phyloP scores from a whole-genome alignment of 2,329 filamentous ascomycete species.

The Fusarium veterinarium region DNA sequence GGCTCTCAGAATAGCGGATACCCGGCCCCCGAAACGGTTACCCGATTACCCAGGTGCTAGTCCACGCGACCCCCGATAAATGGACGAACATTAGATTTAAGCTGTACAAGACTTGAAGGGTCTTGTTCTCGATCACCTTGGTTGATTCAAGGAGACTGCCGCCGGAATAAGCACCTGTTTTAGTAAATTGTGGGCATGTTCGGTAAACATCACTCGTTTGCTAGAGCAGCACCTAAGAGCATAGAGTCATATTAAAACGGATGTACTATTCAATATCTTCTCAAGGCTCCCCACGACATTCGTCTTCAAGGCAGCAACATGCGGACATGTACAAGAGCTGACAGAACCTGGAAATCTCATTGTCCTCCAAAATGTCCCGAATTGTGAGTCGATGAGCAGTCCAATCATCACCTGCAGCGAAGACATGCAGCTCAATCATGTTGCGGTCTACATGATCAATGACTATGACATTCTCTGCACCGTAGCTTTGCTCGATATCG shows the following conservation, averaged over 20 bases:
- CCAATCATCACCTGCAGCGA: not conserved
- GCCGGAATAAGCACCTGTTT: too few relatives aligned
- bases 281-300: too few relatives aligned
- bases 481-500: not conserved
- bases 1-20: not conserved
- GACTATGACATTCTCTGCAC: not conserved
- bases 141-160: not conserved
- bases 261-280: too few relatives aligned
- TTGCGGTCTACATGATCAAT: rapidly evolving
- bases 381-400: not conserved
- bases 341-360: not conserved
- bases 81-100: rapidly evolving
- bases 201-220: too few relatives aligned
- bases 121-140: not conserved
- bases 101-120: rapidly evolving
- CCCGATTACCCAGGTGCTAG: not conserved
- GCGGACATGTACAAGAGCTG: too few relatives aligned
- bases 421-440: not conserved
- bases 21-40: not conserved
- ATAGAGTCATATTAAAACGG: too few relatives aligned
- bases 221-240: too few relatives aligned
- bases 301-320: too few relatives aligned
- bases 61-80: rapidly evolving
- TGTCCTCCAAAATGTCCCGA: not conserved
- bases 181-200: too few relatives aligned